Conservation (phyloP, 129 eudicot species). For the Saussurea involucrata region DNA sequence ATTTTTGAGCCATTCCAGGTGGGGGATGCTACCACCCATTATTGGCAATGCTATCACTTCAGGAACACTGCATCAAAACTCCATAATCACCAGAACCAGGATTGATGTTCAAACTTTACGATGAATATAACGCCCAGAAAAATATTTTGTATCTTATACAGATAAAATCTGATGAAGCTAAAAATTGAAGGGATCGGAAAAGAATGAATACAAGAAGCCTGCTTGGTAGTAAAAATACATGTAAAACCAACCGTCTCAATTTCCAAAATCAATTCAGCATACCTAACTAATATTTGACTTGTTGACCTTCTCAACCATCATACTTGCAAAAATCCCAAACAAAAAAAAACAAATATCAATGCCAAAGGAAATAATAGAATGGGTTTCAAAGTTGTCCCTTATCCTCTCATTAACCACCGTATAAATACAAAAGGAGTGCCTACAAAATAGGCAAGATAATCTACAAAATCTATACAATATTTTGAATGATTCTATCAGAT, state of each 20-base stretch:
- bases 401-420: too few species aligned
- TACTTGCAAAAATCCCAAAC: background rate
- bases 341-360: too few species aligned
- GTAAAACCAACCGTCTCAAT: too few species aligned
- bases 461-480: too few species aligned
- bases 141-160: too few species aligned
- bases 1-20: conserved; percentile 35
- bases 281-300: background rate
- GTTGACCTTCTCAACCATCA: background rate
- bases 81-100: background rate
- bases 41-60: conserved; percentile 49
- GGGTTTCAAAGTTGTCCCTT: too few species aligned
- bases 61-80: conserved; percentile 53
- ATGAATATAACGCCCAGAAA: too few species aligned
- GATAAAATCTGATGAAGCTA: background rate
- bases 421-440: too few species aligned
- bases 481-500: too few species aligned
- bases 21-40: conserved; percentile 30
- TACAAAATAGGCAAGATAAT: too few species aligned
- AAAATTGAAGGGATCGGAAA: background rate
- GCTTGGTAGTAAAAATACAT: too few species aligned
- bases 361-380: too few species aligned
- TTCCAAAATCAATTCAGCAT: background rate
- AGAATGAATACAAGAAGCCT: background rate
- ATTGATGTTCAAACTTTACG: background rate